Base-by-base conservation (phyloP, 2,329 filamentous ascomycete species). In the Aspergillus quadrilineatus region DNA sequence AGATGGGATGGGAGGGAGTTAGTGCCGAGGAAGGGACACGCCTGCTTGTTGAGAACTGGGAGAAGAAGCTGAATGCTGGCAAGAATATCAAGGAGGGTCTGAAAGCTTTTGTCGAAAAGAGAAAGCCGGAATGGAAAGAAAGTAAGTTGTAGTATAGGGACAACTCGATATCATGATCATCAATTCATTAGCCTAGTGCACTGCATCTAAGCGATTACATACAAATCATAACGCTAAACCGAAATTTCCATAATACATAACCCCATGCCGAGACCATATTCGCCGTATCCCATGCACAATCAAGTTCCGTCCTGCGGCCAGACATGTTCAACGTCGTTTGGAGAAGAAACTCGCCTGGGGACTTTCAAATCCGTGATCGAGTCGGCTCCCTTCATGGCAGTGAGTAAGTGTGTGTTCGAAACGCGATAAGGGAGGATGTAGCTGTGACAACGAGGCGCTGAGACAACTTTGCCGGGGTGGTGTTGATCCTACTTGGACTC, bases 41-140 rank as follows among this genome's bases (percentile, higher is more conserved):
- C 58, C 67, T 83, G 60, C 69, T 89, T 54, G 77, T 80, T 14
- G 79, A 84, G 53, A 80, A 80, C 1, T 82, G 86, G 77, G 87
- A 83, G 65, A 76, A 76, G 53, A 77, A 77, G 57, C 78, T 92
- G 55, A 79, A 86, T 60, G 80, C 77, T 2, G 88, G 85, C 0
- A 86, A 89, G 63, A 93, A 93, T 72, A 85, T 90, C 73, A 82
- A 81, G 54, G 89, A 92, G 74, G 90, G 89, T 0, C 78, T 92
- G 17, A 77, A 71, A 73, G 89, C 88, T 58, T 93, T 93, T 77
- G 86, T 89, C 15, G 88, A 92, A 79, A 90, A 86, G 80, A 79
- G 88, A 67, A 81, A 83, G 73, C 84, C 89, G 1, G 77, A 77
- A 37, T 92, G 89, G 88, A 64, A 63, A 56, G 63, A 69, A 53